A percentile compares a stretch with the other conserved stretches of the same genome.
These are phyloP conservation scores for Trametes cinnabarina DNA, from an alignment of 768 basidiomycete genomes.

Conservation along the genomic window DNA sequence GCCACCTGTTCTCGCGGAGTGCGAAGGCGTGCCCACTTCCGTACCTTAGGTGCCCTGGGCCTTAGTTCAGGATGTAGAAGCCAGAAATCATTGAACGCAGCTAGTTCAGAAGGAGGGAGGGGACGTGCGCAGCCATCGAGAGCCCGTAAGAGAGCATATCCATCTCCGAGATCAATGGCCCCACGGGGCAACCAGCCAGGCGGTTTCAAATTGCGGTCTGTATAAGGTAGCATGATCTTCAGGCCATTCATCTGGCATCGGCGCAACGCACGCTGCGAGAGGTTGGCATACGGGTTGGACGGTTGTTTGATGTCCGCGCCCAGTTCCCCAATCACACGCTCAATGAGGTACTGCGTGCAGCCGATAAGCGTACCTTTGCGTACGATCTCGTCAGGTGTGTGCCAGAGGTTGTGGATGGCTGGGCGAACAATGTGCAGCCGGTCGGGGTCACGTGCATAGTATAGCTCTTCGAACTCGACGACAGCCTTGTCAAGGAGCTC, in stretches of 20 bases:
- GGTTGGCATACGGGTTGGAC: slow-evolving; percentile 28
- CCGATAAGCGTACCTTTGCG: slow-evolving; percentile 20
- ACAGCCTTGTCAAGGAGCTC: too few relatives aligned
- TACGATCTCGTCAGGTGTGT: slow-evolving; percentile 26
- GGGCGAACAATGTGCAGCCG: too few relatives aligned
- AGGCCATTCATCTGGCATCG: slow-evolving; percentile 27
- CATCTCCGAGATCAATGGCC: not conserved
- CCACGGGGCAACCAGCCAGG: not conserved
- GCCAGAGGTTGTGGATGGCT: slow-evolving; percentile 6
- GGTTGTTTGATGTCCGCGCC: slow-evolving; percentile 28
- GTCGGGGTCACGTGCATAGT: too few relatives aligned
- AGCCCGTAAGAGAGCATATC: not conserved
- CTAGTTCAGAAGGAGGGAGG: too few relatives aligned
- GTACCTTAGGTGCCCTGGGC: too few relatives aligned
- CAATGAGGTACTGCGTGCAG: slow-evolving; percentile 26
- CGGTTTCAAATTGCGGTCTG: not conserved
- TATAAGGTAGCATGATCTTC: slow-evolving; percentile 1
- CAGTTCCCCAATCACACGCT: slow-evolving; percentile 28
- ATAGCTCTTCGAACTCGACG: too few relatives aligned
- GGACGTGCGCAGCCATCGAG: not conserved
- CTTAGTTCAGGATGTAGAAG: too few relatives aligned
- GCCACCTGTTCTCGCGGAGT: too few relatives aligned
- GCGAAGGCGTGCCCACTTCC: too few relatives aligned
- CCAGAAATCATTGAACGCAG: too few relatives aligned
- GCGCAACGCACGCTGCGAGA: slow-evolving; percentile 20